Evolutionary conservation across 192 early-diverging fungal species (phyloP).

Genomic region (Dimargaris xerosporica): DNA sequence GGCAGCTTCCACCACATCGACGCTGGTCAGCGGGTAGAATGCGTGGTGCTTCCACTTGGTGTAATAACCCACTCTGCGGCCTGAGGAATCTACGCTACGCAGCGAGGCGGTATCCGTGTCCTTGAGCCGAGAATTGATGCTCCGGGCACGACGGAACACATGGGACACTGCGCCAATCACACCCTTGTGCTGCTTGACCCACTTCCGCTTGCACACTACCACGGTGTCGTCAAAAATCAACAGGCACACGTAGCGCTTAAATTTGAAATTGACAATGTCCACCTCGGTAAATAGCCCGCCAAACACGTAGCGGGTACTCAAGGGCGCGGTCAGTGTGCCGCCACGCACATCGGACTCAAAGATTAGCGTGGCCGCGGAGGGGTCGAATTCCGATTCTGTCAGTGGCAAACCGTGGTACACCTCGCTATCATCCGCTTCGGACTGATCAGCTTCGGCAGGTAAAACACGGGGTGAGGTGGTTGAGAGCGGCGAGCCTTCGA

Average conservation of each 20-base stretch:
- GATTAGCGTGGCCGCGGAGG: constrained; percentile 31
- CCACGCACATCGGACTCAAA: constrained; percentile 41
- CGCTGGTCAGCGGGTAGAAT: constrained; percentile 33
- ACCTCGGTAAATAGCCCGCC: constrained; percentile 53
- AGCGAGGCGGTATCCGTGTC: constrained; percentile 31
- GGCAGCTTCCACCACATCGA: constrained; percentile 43
- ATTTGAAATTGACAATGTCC: constrained; percentile 39
- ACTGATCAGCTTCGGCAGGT: constrained; percentile 16
- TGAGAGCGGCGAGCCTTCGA: constrained; percentile 27
- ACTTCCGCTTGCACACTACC: constrained; percentile 50
- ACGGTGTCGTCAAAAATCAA: constrained; percentile 49
- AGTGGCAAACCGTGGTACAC: constrained; percentile 34
- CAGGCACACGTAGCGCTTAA: constrained; percentile 43
- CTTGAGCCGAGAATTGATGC: constrained; percentile 9
- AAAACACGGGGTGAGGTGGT: constrained; percentile 16
- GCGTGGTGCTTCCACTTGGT: constrained; percentile 56
- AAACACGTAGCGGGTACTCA: constrained; percentile 40
- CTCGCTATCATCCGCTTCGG: constrained; percentile 12
- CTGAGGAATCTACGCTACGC: constrained; percentile 29
- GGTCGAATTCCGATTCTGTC: constrained; percentile 39
- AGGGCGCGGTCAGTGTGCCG: constrained; percentile 31
- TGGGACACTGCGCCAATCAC: constrained; percentile 36
- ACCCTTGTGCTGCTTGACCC: constrained; percentile 34
- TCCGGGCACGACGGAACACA: constrained; percentile 30
- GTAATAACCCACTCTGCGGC: constrained; percentile 42